phyloP scores from a whole-genome alignment of 371 early-diverging fungal genomes.

The Blakeslea trispora region DNA sequence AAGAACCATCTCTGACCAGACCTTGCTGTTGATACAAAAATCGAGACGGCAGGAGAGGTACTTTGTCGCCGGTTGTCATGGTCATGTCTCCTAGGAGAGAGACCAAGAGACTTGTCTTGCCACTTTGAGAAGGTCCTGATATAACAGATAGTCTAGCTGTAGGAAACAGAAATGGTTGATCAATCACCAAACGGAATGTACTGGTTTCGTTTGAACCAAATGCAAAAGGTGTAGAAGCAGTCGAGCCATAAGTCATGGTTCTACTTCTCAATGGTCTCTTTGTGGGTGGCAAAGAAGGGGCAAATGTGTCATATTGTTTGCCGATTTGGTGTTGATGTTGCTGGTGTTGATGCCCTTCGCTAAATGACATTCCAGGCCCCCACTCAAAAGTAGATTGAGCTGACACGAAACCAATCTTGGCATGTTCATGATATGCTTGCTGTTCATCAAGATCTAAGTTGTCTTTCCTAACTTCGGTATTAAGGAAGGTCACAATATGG shows the following conservation, averaged over 20 bases:
- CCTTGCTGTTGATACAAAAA: slow-evolving; percentile 5
- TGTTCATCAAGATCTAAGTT: slow-evolving; percentile 1
- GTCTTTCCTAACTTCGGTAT: slow-evolving; percentile 24
- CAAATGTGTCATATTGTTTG: neutral
- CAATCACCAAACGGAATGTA: neutral
- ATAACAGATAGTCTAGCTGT: slow-evolving; percentile 57
- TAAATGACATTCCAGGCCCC: neutral
- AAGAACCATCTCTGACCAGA: slow-evolving; percentile 19
- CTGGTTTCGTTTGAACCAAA: neutral
- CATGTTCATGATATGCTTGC: slow-evolving; percentile 15
- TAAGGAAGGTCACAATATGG: slow-evolving; percentile 58
- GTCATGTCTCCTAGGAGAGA: slow-evolving; percentile 72
- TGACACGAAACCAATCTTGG: slow-evolving; percentile 26
- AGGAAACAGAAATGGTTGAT: slow-evolving; percentile 51
- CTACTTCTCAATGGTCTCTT: too few species aligned
- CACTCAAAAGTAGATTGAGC: slow-evolving; percentile 27
- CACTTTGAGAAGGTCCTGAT: slow-evolving; percentile 63
- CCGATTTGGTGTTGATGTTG: neutral
- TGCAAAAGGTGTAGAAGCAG: too few species aligned
- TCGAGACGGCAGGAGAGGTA: slow-evolving; percentile 42
- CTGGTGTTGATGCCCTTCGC: neutral
- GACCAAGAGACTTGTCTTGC: slow-evolving; percentile 68
- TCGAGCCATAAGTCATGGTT: too few species aligned
- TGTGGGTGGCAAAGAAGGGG: too few species aligned
- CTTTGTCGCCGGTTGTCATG: slow-evolving; percentile 34